A percentile compares a stretch with the other conserved stretches of the same genome.
Evolutionary conservation across 306 rosid genomes (phyloP).

Genomic region (Lathyrus oleraceus): DNA sequence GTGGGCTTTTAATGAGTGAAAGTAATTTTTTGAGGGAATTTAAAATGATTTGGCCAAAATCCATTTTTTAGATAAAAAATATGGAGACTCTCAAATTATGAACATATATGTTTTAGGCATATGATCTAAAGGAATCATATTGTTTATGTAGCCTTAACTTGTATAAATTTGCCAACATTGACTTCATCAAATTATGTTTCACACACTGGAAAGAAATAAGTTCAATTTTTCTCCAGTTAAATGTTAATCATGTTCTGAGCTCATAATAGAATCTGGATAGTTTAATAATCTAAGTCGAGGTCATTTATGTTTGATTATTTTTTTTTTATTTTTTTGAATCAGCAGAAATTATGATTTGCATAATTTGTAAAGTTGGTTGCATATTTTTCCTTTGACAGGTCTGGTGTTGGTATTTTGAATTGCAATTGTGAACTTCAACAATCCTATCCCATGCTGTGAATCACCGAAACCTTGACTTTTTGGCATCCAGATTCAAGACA

Average conservation of each 20-base stretch:
- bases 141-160: background rate
- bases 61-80: too few species aligned
- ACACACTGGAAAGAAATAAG: background rate
- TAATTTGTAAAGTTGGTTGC: background rate
- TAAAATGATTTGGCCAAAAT: too few species aligned
- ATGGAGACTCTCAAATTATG: too few species aligned
- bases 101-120: background rate
- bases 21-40: too few species aligned
- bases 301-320: background rate
- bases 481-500: constrained; percentile 30
- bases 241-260: background rate
- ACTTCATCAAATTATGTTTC: background rate
- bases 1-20: too few species aligned
- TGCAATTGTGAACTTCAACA: constrained; percentile 12
- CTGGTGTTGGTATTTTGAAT: constrained; percentile 1
- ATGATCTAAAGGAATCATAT: background rate
- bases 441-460: constrained; percentile 10
- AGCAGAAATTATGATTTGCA: background rate
- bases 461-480: constrained; percentile 14
- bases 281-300: background rate
- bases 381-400: background rate
- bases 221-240: background rate
- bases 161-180: background rate
- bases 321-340: background rate
- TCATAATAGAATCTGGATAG: background rate